Evolutionary conservation across 2,329 filamentous ascomycete genomes (phyloP).

Genomic region (Capronia epimyces): DNA sequence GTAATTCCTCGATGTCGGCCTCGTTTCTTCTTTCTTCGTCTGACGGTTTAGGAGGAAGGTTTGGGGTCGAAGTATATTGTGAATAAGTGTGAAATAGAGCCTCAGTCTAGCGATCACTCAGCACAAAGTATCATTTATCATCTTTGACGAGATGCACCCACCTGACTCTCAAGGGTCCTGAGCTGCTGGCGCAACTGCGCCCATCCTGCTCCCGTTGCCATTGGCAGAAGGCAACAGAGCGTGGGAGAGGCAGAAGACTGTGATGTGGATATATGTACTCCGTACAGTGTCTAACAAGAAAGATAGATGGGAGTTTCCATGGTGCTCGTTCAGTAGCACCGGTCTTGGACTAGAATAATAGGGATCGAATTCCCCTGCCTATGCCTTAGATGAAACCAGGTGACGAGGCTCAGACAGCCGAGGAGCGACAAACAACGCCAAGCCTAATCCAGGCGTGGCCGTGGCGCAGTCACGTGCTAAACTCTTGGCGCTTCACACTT

Average conservation of each 20-base stretch:
- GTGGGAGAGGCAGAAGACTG: neutral
- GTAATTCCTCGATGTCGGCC: constrained; percentile 72
- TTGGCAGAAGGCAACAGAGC: neutral
- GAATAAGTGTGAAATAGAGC: constrained; percentile 67
- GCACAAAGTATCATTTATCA: constrained; percentile 2
- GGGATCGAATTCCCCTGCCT: no score
- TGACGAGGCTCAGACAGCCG: constrained; percentile 12
- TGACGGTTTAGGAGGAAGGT: constrained; percentile 74
- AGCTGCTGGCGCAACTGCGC: constrained; percentile 91
- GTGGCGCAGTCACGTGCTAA: constrained; percentile 1
- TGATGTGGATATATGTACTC: neutral
- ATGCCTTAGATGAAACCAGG: neutral
- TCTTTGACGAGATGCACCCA: constrained; percentile 38
- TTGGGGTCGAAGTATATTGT: constrained; percentile 75
- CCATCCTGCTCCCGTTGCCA: constrained; percentile 65
- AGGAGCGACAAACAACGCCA: neutral
- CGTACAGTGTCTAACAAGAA: neutral
- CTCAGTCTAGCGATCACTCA: constrained; percentile 61
- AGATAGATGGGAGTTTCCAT: neutral
- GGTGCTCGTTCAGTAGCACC: neutral
- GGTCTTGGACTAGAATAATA: neutral
- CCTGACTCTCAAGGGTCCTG: constrained; percentile 81
- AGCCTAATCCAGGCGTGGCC: neutral
- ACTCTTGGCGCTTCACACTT: constrained; percentile 15
- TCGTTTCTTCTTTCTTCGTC: constrained; percentile 79